A percentile compares a stretch with the other conserved stretches of the same genome.
Evolutionary conservation across 768 basidiomycete genomes (phyloP).

Genomic region (Lepiota brunneoincarnata): DNA sequence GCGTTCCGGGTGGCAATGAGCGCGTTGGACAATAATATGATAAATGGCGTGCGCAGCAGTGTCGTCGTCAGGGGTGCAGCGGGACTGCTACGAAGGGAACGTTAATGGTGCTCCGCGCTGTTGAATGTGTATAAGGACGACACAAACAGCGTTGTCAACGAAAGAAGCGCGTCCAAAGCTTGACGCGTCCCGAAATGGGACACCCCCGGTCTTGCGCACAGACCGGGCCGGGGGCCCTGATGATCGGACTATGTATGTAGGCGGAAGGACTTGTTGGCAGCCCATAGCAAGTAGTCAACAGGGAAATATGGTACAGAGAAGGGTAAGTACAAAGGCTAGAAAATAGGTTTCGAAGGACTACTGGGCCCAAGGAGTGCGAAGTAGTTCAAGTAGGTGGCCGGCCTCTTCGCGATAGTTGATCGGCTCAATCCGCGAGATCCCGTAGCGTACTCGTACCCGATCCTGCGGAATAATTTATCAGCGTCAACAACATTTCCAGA

Average conservation of each 20-base stretch:
- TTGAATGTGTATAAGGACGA: background rate
- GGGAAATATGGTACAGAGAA: background rate
- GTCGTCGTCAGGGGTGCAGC: background rate
- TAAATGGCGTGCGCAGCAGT: background rate
- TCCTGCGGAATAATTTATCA: conserved; percentile 47
- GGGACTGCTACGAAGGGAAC: background rate
- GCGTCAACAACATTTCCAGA: background rate
- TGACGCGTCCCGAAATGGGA: conserved; percentile 18
- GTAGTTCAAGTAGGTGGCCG: conserved; percentile 51
- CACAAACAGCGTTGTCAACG: conserved; percentile 13
- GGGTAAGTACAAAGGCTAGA: background rate
- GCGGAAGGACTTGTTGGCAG: too few relatives aligned
- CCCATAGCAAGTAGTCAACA: background rate
- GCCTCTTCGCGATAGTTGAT: conserved; percentile 74
- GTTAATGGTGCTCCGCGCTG: background rate
- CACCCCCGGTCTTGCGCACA: conserved; percentile 12
- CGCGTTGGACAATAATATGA: background rate
- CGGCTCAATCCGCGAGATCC: conserved; percentile 62
- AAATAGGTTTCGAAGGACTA: conserved; percentile 15
- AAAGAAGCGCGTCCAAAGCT: conserved; percentile 19
- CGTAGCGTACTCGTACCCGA: conserved; percentile 78
- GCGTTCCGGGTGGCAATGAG: background rate
- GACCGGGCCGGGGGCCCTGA: conserved; percentile 10
- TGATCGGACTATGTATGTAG: too few relatives aligned
- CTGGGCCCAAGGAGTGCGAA: conserved; percentile 60